Percentiles rank a stretch among this genome's conserved stretches.
Evolutionary conservation across 331 rosid species (phyloP).

Genomic region (Spiraea crenata): DNA sequence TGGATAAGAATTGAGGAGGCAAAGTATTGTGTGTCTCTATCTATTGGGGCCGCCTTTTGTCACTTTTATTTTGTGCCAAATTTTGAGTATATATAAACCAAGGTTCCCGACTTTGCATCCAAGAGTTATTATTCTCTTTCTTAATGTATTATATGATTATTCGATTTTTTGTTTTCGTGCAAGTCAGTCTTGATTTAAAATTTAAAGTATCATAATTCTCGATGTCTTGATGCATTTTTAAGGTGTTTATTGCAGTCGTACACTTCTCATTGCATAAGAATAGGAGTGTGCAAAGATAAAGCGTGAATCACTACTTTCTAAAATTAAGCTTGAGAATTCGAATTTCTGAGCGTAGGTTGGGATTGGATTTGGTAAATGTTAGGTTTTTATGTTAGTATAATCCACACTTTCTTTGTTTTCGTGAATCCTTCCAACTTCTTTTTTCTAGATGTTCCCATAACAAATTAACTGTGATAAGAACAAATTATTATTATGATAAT

Average conservation of each 20-base stretch:
- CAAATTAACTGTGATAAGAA: too few species aligned
- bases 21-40: neutral
- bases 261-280: neutral
- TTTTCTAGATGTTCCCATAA: too few species aligned
- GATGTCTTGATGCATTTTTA: neutral
- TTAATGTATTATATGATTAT: too few species aligned
- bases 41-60: slow-evolving; percentile 11
- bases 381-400: neutral
- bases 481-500: too few species aligned
- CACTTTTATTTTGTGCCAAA: neutral
- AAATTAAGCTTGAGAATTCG: neutral
- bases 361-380: neutral
- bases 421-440: too few species aligned
- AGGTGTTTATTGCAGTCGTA: too few species aligned
- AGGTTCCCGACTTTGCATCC: neutral
- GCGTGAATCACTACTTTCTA: neutral
- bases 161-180: too few species aligned
- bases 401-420: neutral
- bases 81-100: neutral
- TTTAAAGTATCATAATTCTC: neutral
- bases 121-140: neutral
- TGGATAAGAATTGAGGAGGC: slow-evolving; percentile 2
- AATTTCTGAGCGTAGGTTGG: neutral
- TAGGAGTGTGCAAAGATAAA: neutral
- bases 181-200: too few species aligned